Percentiles rank a stretch among this genome's conserved stretches.
phyloP scores from a whole-genome alignment of 805 yeast genomes.

The Monosporozyma siamensis region DNA sequence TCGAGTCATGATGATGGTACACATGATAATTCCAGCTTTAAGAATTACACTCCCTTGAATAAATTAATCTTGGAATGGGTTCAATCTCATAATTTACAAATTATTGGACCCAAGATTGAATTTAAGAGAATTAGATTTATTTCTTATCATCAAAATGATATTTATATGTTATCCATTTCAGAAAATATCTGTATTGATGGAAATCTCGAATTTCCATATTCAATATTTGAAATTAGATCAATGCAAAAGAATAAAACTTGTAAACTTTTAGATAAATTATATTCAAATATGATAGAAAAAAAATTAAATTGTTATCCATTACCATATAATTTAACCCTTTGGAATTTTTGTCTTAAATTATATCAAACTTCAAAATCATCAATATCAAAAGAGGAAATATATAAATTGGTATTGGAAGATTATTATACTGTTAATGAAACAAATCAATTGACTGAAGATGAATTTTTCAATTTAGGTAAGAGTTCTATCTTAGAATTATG shows the following conservation, averaged over 20 bases:
- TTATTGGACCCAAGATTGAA: constrained; percentile 9
- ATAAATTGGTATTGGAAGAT: constrained; percentile 11
- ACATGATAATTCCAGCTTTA: not conserved
- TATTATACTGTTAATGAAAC: constrained; percentile 10
- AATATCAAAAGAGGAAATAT: constrained; percentile 11
- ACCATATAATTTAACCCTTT: constrained; percentile 11
- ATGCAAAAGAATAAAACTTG: not conserved
- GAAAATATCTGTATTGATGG: constrained; percentile 16
- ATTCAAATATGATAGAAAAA: constrained; percentile 14
- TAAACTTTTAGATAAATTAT: constrained; percentile 3
- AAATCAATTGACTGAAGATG: constrained; percentile 11
- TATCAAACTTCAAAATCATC: constrained; percentile 8
- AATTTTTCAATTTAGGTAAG: constrained; percentile 19
- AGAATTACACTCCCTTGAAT: too few relatives aligned
- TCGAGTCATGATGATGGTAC: not conserved
- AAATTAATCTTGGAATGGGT: constrained; percentile 25
- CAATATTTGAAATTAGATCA: constrained; percentile 16
- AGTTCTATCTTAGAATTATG: constrained; percentile 9
- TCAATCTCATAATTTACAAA: constrained; percentile 13
- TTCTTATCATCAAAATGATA: constrained; percentile 7
- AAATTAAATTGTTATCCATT: constrained; percentile 20
- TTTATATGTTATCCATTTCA: constrained; percentile 19
- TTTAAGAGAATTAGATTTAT: constrained; percentile 25
- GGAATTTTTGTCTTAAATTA: constrained; percentile 17
- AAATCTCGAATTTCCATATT: constrained; percentile 12